Evolutionary conservation across 768 basidiomycete species (phyloP).

Genomic region (Tubosaeta brunneosetosa): DNA sequence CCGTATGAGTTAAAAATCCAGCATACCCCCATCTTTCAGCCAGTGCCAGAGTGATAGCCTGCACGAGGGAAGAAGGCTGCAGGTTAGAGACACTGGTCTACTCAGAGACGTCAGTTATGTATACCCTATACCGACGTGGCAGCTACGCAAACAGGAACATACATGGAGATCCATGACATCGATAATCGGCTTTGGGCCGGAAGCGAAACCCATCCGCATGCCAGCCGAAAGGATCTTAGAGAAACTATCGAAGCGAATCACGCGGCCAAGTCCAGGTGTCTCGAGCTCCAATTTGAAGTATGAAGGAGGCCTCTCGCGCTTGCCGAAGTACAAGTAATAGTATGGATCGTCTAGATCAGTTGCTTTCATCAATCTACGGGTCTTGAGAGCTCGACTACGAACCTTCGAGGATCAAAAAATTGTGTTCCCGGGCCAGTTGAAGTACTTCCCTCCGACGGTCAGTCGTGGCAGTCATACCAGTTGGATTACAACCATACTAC

Average conservation of each 20-base stretch:
- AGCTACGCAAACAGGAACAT: constrained; percentile 26
- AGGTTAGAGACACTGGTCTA: constrained; percentile 66
- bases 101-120: constrained; percentile 7
- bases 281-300: constrained; percentile 79
- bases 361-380: neutral
- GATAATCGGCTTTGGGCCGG: constrained; percentile 66
- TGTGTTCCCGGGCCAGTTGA: constrained; percentile 62
- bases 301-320: constrained; percentile 57
- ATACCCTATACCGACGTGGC: constrained; percentile 8
- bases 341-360: constrained; percentile 67
- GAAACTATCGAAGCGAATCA: constrained; percentile 85
- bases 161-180: constrained; percentile 69
- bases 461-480: constrained; percentile 69
- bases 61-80: constrained; percentile 60
- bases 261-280: constrained; percentile 65
- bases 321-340: constrained; percentile 72
- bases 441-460: constrained; percentile 71
- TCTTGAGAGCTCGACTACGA: constrained; percentile 1
- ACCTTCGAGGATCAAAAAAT: constrained; percentile 87
- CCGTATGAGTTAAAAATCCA: constrained; percentile 67
- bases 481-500: constrained; percentile 84
- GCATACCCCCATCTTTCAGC: constrained; percentile 71
- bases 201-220: constrained; percentile 76
- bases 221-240: constrained; percentile 79
- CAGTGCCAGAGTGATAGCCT: constrained; percentile 55